Evolutionary conservation across 768 basidiomycete species (phyloP).

Genomic region (Kwoniella bestiolae): DNA sequence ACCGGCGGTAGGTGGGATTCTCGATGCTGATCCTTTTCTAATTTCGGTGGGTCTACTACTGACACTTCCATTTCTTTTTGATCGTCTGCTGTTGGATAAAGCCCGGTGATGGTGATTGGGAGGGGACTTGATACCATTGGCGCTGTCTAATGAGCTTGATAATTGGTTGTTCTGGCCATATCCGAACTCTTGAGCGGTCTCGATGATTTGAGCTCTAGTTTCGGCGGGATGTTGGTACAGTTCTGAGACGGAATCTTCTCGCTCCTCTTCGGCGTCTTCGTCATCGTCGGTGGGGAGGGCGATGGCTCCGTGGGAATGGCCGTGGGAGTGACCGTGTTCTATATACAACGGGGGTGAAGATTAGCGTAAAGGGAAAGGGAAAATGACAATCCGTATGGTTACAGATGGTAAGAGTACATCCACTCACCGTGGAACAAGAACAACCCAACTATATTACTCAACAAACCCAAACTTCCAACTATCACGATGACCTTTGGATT

Average conservation of each 20-base stretch:
- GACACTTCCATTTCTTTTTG: conserved; percentile 8
- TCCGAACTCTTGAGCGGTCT: conserved; percentile 79
- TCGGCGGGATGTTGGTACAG: conserved; percentile 68
- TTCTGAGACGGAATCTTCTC: conserved; percentile 60
- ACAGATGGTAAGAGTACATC: too few species aligned
- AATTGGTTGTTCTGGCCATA: conserved; percentile 41
- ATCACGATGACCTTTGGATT: conserved; percentile 86
- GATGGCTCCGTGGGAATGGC: conserved; percentile 48
- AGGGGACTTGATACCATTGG: conserved; percentile 35
- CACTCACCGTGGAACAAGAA: conserved; percentile 89
- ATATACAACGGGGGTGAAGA: too few species aligned
- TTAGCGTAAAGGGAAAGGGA: too few species aligned
- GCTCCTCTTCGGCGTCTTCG: conserved; percentile 25
- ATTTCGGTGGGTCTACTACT: conserved; percentile 24
- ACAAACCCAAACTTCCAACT: conserved; percentile 84
- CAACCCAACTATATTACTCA: conserved; percentile 89
- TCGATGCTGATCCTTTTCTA: conserved; percentile 15
- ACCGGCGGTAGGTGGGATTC: conserved; percentile 29
- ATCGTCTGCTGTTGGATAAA: conserved; percentile 17
- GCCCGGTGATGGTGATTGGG: conserved; percentile 25
- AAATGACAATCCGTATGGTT: too few species aligned
- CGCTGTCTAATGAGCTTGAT: conserved; percentile 18
- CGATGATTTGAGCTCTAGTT: conserved; percentile 62
- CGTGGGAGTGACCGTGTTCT: conserved; percentile 74
- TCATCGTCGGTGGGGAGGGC: conserved; percentile 34